Base-by-base conservation (phyloP, 257 asterid genomes). In the Nicotiana sylvestris region DNA sequence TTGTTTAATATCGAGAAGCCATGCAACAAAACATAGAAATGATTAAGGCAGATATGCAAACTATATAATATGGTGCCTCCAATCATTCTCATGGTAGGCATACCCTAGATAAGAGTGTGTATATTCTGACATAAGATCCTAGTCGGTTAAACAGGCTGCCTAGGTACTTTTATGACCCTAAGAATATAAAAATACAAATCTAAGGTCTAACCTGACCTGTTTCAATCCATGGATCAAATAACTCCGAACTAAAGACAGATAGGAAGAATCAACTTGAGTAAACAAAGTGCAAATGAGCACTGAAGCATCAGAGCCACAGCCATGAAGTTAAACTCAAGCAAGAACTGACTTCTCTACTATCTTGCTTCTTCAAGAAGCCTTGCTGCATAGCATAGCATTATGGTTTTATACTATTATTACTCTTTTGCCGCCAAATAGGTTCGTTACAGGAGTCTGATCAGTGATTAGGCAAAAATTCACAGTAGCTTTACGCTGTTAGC, bases 391-490 rank as follows among this genome's bases (percentile, higher is more conserved):
- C 13, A 3, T 9, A 17, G 76, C 2, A 6, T 67, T 53, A 64
- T 80, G 62, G 60, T 6, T 27, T 25, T 80, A 6, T 78, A 62
- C 66, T 30, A 32, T 46, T 67, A 64, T 64, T 46, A 66, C 30
- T 51, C 67, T 5, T 51, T 51, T 7, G 4, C 66, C 33, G 17
- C 12, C 65, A 66, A 29, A 29, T 3, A 13, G 33, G 30, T 69
- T 81, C 32, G 49, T 69, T n/a, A 49, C 46, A 64, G 46, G 64
- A 81, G 60, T 55, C 69, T 56, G 80, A 78, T 58, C 58, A 49
- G 57, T 30, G 65, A 64, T 43, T 16, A 74, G 43, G 67, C 39
- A 69, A 39, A 11, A 11, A 37, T 70, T 15, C 33, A 6, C 29
- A 13, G 51, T 49, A 74, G 61, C 79, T 72, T 72, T 46, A 46